Percentiles rank a stretch among this genome's conserved stretches.
Evolutionary conservation across 129 eudicot genomes (phyloP).

Genomic region (Flaveria linearis): DNA sequence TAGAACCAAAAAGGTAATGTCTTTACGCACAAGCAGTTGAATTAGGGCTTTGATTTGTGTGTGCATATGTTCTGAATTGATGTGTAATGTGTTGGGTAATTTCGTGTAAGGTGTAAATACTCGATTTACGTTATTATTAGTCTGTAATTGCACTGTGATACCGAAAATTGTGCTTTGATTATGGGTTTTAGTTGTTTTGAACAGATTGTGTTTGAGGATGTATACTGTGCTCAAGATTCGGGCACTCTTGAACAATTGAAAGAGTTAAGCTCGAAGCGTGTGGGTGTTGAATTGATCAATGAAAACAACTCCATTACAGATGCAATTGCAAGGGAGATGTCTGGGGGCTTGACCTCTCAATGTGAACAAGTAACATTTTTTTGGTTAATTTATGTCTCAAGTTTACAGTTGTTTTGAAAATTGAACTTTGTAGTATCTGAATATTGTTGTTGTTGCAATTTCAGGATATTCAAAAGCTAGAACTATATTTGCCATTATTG

Average conservation of each 20-base stretch:
- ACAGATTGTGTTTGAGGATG: slow-evolving; percentile 69
- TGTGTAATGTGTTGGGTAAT: neutral
- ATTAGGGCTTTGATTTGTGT: neutral
- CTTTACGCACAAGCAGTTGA: neutral
- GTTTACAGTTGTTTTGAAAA: neutral
- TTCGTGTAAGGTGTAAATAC: neutral
- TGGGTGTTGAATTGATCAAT: slow-evolving; percentile 57
- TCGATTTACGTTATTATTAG: neutral
- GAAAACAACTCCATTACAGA: slow-evolving; percentile 54
- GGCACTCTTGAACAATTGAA: slow-evolving; percentile 70
- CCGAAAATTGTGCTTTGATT: neutral
- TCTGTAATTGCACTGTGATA: neutral
- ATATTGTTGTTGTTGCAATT: neutral
- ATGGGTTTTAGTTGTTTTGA: neutral
- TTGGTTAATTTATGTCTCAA: neutral
- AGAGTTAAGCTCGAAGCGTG: slow-evolving; percentile 71
- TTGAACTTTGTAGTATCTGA: neutral
- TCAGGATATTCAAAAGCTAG: slow-evolving; percentile 68
- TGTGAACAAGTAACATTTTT: slow-evolving; percentile 54
- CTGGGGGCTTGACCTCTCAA: slow-evolving; percentile 72
- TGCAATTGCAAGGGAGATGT: slow-evolving; percentile 84
- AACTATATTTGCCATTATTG: slow-evolving; percentile 64
- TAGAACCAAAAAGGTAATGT: slow-evolving; percentile 61
- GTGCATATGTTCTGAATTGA: neutral
- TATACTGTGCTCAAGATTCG: slow-evolving; percentile 52